Conservation (phyloP, 1,139 yeast genomes). For the Scheffersomyces lignicola region DNA sequence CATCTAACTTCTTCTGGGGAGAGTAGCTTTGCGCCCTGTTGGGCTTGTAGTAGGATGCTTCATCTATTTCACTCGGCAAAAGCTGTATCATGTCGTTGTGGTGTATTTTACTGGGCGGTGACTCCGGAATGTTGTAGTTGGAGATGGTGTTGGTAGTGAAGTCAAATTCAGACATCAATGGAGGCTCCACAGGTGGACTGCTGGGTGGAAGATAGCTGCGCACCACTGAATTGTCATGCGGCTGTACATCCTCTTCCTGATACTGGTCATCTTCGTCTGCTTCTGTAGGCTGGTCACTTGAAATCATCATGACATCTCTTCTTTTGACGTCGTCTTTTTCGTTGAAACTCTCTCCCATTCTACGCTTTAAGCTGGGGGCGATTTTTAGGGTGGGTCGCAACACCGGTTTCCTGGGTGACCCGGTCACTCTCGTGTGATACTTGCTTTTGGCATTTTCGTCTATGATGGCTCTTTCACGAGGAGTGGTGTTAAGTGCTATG, state of each 20-base stretch:
- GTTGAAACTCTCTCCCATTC: conserved; percentile 48
- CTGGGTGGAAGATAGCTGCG: conserved; percentile 25
- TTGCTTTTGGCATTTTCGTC: conserved; percentile 42
- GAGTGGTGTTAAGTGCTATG: conserved; percentile 32
- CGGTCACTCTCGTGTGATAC: conserved; percentile 33
- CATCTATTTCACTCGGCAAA: conserved; percentile 8
- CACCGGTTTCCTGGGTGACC: conserved; percentile 1
- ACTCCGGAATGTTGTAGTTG: conserved; percentile 25
- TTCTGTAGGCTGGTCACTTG: conserved; percentile 16
- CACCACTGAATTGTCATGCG: neutral
- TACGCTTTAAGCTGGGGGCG: conserved; percentile 42
- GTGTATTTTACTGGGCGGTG: conserved; percentile 19
- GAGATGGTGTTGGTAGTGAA: conserved; percentile 20
- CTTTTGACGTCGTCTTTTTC: conserved; percentile 47
- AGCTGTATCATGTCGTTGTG: neutral
- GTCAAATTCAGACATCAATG: conserved; percentile 30
- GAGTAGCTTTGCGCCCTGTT: neutral
- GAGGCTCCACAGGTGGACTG: conserved; percentile 29
- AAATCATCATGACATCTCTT: conserved; percentile 21
- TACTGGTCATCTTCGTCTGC: conserved; percentile 19
- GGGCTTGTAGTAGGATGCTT: neutral
- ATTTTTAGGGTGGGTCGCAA: conserved; percentile 22
- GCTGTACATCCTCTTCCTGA: conserved; percentile 9
- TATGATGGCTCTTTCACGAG: conserved; percentile 31
- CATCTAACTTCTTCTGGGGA: conserved; percentile 4